Evolutionary conservation across 331 rosid species (phyloP).

Genomic region (Cucumis variabilis): DNA sequence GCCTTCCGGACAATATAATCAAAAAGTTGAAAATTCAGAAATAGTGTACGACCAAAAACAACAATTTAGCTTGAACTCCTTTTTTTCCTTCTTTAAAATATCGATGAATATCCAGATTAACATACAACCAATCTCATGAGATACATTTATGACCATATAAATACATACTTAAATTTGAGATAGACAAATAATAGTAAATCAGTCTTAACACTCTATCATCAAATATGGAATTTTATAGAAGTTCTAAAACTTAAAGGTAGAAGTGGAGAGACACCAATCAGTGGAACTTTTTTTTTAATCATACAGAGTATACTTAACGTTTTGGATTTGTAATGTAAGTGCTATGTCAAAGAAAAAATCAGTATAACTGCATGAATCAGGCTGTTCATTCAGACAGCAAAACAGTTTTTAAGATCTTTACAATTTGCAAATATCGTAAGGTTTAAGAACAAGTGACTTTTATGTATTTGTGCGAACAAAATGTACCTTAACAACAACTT

Average conservation of each 20-base stretch:
- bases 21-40: not conserved
- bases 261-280: not conserved
- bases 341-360: too few relatives aligned
- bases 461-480: not conserved
- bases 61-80: not conserved
- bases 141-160: not conserved
- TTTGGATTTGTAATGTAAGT: not conserved
- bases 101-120: not conserved
- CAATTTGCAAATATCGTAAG: not conserved
- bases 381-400: not conserved
- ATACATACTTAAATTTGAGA: not conserved
- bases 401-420: not conserved
- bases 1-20: not conserved
- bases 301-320: not conserved
- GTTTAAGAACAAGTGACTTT: not conserved
- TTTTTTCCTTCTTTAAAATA: too few relatives aligned
- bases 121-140: not conserved
- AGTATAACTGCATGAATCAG: not conserved
- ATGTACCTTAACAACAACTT: conserved; percentile 72
- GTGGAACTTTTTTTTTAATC: too few relatives aligned
- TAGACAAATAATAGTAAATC: not conserved
- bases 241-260: not conserved
- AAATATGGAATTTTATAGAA: not conserved
- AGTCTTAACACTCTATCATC: not conserved
- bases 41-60: not conserved